Evolutionary conservation across 331 rosid species (phyloP), one percentile per base, ranked within the genome.

Genomic region (Rosa hybrid): DNA sequence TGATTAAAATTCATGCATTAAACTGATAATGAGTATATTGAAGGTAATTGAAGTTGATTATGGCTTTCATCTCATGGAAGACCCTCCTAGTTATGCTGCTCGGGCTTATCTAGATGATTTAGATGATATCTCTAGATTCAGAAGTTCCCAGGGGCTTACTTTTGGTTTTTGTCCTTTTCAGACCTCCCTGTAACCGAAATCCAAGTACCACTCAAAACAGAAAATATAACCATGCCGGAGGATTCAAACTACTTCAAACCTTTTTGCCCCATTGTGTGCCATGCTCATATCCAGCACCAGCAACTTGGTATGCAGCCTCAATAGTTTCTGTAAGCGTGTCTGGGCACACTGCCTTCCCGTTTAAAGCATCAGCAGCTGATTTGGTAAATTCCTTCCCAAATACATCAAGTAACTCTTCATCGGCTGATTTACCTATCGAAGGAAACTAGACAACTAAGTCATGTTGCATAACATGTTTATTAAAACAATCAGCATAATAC

Each of bases 201-300:
- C 12, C 27, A 56, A 21, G 30, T 53, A 53, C 21, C 59, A 53
- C 21, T 57, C 11, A 30, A 25, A n/a, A 23, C 5, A 30, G 44
- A 30, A 64, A 13, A 64, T 5, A 20, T 48, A 21, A 72, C 27
- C 51, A 68, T 27, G 30, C 30, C 30, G 30, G 8, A 42, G 30
- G n/a, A 45, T 45, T 76, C 12, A 41, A 64, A 64, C 48, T 57
- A 6, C 0, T 2, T 5, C 65, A 6, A 45, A 91, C 97, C 95
- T 89, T 79, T 23, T 68, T 59, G 4, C 98, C 98, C 98, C 98
- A 94, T 4, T 38, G 46, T 39, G 88, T 89, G 75, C 83, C 83
- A 60, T 44, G 45, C 86, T 92, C 98, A 63, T 92, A 94, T 45
- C 30, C 79, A 56, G 78, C 87, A 72, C 65, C 27, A 38, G 92